Evolutionary conservation across 2,329 filamentous ascomycete species (phyloP).

Genomic region (Fulvia fulva): DNA sequence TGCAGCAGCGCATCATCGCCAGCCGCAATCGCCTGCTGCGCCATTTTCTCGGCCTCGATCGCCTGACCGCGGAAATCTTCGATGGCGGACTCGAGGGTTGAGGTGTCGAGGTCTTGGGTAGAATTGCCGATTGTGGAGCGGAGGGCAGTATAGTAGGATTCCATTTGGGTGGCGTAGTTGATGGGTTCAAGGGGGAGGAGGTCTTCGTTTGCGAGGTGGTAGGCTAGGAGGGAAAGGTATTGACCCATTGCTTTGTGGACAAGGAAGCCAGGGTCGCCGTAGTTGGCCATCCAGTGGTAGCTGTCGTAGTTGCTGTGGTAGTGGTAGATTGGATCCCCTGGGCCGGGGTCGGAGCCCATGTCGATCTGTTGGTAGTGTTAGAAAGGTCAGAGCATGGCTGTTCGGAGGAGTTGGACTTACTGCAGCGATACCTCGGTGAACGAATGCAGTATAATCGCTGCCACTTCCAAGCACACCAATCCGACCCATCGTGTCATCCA

Average conservation of each 20-base stretch:
- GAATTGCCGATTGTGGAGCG: slow-evolving; percentile 38
- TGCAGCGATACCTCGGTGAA: slow-evolving; percentile 38
- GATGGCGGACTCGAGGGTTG: slow-evolving; percentile 28
- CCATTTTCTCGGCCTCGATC: slow-evolving; percentile 23
- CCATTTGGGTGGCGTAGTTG: slow-evolving; percentile 39
- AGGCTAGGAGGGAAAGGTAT: slow-evolving; percentile 42
- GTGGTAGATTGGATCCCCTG: slow-evolving; percentile 41
- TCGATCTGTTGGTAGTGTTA: slow-evolving; percentile 31
- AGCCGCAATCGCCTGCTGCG: slow-evolving; percentile 13
- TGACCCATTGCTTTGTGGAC: slow-evolving; percentile 47
- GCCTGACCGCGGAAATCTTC: slow-evolving; percentile 49
- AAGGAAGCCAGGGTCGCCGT: slow-evolving; percentile 49
- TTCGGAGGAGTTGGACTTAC: slow-evolving; percentile 1
- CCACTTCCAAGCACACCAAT: slow-evolving; percentile 45
- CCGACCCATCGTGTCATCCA: slow-evolving; percentile 31
- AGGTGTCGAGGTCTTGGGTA: slow-evolving; percentile 44
- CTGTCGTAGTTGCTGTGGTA: slow-evolving; percentile 48
- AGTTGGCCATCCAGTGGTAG: slow-evolving; percentile 51
- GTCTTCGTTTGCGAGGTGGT: slow-evolving; percentile 38
- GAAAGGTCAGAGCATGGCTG: neutral
- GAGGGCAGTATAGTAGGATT: slow-evolving; percentile 36
- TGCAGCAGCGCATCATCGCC: slow-evolving; percentile 31
- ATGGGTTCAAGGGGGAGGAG: slow-evolving; percentile 41
- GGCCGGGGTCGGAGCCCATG: slow-evolving; percentile 38
- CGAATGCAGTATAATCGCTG: slow-evolving; percentile 46